Conservation (phyloP, 1,284 basidiomycete species). For the Porogramme epimiltina region DNA sequence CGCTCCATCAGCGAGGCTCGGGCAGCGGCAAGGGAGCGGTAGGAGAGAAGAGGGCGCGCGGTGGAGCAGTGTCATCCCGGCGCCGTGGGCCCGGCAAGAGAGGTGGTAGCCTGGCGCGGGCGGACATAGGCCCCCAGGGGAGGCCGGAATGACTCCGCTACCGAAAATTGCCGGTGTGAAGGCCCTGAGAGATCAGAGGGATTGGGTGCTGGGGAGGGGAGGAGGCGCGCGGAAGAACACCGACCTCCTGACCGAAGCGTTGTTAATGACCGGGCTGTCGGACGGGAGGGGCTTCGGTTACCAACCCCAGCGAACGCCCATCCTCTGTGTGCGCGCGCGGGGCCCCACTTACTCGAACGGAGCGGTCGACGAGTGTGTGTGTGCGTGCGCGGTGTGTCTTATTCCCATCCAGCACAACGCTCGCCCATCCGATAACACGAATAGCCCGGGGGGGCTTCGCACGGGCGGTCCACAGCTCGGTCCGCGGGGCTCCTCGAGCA, state of each 20-base stretch:
- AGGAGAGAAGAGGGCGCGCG: too few species aligned
- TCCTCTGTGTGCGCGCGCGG: not conserved
- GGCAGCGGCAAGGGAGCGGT: too few species aligned
- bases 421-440: conserved; percentile 1
- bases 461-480: not conserved
- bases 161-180: conserved; percentile 11
- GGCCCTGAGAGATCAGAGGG: not conserved
- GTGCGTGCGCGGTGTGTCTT: not conserved
- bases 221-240: not conserved
- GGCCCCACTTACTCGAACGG: not conserved
- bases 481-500: too few species aligned
- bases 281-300: conserved; percentile 1
- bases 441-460: not conserved
- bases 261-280: conserved; percentile 8
- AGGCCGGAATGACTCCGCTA: not conserved
- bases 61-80: too few species aligned
- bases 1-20: not conserved
- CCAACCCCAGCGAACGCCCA: conserved; percentile 1
- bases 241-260: conserved; percentile 1
- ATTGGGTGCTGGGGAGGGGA: not conserved
- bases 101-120: not conserved
- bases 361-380: not conserved
- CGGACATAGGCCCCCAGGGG: too few species aligned
- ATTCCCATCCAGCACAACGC: not conserved
- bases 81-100: conserved; percentile 10